Evolutionary conservation across 78 protist species (phyloP), one percentile per base, ranked within the genome.

Genomic region (Dictyostelium intermedium): DNA sequence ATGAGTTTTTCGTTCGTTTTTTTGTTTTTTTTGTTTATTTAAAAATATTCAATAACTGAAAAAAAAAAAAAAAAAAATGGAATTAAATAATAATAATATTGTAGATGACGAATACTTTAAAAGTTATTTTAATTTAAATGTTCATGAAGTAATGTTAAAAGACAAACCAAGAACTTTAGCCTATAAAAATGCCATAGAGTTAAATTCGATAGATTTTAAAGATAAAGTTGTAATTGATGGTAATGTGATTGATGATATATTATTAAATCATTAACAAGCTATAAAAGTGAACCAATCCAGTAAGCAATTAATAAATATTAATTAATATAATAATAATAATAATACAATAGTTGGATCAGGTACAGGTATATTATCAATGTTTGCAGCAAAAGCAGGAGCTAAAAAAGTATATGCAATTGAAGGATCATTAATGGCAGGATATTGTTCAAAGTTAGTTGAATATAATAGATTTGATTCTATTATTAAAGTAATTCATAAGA

Each of bases 331-430:
- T 30, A 34, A 13, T 14, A 74, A 8, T 45, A 27, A 14, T 0
- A 27, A 85, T 39, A 32, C 16, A 23, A 47, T 69, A 89, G 97
- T 95, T 79, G 97, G 97, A 25, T 30, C 97, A 56, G 97, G 97
- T 77, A 95, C 97, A 83, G 97, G 97, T 47, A 95, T 95, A 20
- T 39, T 95, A 13, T 79, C 97, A 70, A 87, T 95, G 94, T 82
- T 95, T 70, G 97, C 97, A 30, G 95, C 95, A 16, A 87, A 83
- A 66, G 69, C 72, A 56, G 97, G 97, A 14, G 97, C 97, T 2
- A 74, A 85, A 47, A 83, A 70, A 39, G 97, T 95, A 9, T 82
- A 82, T 74, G 97, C 97, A 20, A 72, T 97, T 32, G 91, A 85
- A 34, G 87, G 79, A 82, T 85, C 91, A 50, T 41, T 39, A 50